Evolutionary conservation across 2,329 filamentous ascomycete species (phyloP).

Genomic region (Cercospora sojina): DNA sequence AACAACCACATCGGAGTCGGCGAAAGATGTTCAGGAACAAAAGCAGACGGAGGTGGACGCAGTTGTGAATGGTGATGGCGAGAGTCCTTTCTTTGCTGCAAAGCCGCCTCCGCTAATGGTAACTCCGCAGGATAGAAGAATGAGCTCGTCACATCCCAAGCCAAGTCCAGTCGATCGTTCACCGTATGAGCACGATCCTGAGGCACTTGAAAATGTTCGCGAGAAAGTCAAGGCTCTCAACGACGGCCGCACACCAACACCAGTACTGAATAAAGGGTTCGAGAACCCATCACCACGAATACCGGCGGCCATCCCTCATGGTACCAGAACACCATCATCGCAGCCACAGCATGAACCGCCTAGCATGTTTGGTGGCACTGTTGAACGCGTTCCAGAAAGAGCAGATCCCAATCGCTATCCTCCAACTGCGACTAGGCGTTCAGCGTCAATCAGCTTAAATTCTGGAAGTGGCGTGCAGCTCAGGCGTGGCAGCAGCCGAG

Average conservation of each 20-base stretch:
- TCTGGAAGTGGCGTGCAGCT: not conserved
- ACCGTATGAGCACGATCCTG: slow-evolving; percentile 31
- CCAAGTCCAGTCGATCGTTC: slow-evolving; percentile 5
- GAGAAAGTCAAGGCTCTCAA: slow-evolving; percentile 32
- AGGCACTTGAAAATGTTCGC: slow-evolving; percentile 29
- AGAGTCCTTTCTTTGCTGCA: slow-evolving; percentile 23
- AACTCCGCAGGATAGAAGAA: slow-evolving; percentile 3
- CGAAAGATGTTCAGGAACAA: slow-evolving; percentile 12
- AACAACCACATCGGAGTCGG: slow-evolving; percentile 20
- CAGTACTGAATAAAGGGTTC: slow-evolving; percentile 29
- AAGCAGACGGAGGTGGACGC: not conserved
- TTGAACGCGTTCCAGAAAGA: not conserved
- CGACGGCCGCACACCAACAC: slow-evolving; percentile 20
- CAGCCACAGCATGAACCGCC: slow-evolving; percentile 1
- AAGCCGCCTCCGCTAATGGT: slow-evolving; percentile 11
- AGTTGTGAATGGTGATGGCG: slow-evolving; percentile 18
- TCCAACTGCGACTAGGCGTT: not conserved
- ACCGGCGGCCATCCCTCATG: not conserved
- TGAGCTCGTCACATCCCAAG: not conserved
- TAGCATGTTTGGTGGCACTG: slow-evolving; percentile 12
- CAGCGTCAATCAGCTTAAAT: not conserved
- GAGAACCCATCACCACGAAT: slow-evolving; percentile 7
- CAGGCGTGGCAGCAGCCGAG: slow-evolving; percentile 15
- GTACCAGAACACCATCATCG: not conserved
- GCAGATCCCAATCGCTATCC: not conserved